Percentiles rank a stretch among this genome's conserved stretches.
Evolutionary conservation across 2,329 filamentous ascomycete species (phyloP).

Genomic region (Cladophialophora psammophila): DNA sequence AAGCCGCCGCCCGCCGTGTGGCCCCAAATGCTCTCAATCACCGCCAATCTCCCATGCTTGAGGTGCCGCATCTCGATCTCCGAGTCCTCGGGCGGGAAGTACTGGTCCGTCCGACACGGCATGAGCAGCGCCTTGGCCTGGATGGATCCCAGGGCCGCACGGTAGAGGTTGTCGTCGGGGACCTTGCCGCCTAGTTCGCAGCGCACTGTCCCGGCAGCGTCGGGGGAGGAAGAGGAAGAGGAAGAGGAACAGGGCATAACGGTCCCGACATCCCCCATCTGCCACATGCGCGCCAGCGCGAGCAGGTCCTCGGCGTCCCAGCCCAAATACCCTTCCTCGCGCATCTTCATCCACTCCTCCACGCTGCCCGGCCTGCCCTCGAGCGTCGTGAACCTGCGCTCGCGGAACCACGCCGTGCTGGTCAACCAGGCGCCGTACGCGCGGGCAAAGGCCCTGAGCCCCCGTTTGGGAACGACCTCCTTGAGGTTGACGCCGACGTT

Average conservation of each 20-base stretch:
- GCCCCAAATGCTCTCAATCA: slow-evolving; percentile 46
- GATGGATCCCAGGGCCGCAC: slow-evolving; percentile 40
- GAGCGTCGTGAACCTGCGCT: slow-evolving; percentile 48
- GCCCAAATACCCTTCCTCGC: slow-evolving; percentile 43
- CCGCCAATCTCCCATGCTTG: slow-evolving; percentile 37
- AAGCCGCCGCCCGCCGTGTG: slow-evolving; percentile 44
- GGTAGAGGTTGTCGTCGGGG: slow-evolving; percentile 31
- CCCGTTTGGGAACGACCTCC: slow-evolving; percentile 45
- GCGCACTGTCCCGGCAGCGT: slow-evolving; percentile 19
- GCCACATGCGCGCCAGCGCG: slow-evolving; percentile 55
- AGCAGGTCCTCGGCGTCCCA: slow-evolving; percentile 58
- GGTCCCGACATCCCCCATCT: slow-evolving; percentile 50
- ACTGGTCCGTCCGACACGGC: slow-evolving; percentile 49
- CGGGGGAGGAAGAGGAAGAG: too few species aligned
- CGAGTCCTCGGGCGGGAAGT: slow-evolving; percentile 45
- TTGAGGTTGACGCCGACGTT: slow-evolving; percentile 43
- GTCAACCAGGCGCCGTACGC: slow-evolving; percentile 59
- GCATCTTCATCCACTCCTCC: slow-evolving; percentile 49
- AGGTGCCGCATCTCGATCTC: slow-evolving; percentile 41
- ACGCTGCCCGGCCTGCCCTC: slow-evolving; percentile 44
- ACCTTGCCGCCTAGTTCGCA: slow-evolving; percentile 30
- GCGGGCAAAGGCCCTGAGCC: slow-evolving; percentile 55
- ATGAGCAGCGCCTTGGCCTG: slow-evolving; percentile 46
- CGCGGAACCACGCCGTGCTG: slow-evolving; percentile 56
- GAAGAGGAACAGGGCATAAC: too few species aligned